Evolutionary conservation across 2,329 filamentous ascomycete genomes (phyloP).

Genomic region (Exophiala sp.): DNA sequence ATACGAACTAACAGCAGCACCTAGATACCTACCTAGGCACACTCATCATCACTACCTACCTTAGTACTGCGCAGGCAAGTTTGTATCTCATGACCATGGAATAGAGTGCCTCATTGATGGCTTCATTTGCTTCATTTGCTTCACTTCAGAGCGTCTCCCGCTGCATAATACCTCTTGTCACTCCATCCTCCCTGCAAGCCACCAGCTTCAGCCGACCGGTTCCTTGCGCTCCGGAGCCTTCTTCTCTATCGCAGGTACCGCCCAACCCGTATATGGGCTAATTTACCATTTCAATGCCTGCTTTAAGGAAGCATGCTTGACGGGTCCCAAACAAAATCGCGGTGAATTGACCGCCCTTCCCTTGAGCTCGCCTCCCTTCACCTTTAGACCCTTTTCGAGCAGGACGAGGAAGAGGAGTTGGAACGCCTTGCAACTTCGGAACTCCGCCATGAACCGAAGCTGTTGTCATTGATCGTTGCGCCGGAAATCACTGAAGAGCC

Average conservation of each 20-base stretch:
- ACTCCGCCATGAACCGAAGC: not conserved
- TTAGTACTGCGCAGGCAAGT: no score
- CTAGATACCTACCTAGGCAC: no score
- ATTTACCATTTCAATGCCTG: no score
- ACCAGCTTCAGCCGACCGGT: slow-evolving; percentile 14
- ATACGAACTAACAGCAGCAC: no score
- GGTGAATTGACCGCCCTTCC: slow-evolving; percentile 21
- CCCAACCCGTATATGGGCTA: no score
- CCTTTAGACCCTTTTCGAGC: not conserved
- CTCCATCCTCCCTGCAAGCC: slow-evolving; percentile 4
- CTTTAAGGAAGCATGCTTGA: no score
- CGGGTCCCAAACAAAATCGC: slow-evolving; percentile 13
- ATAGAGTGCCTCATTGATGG: not conserved
- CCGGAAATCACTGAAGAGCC: not conserved
- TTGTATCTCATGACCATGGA: no score
- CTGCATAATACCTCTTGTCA: not conserved
- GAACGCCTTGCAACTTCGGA: not conserved
- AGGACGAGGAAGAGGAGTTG: not conserved
- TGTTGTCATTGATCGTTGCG: slow-evolving; percentile 1
- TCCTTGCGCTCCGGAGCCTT: slow-evolving; percentile 1
- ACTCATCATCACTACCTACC: no score
- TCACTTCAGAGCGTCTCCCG: not conserved
- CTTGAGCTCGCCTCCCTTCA: not conserved
- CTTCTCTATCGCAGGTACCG: no score
- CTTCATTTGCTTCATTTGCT: not conserved